phyloP scores from a whole-genome alignment of 2,329 filamentous ascomycete species.

The Nemania sp. region DNA sequence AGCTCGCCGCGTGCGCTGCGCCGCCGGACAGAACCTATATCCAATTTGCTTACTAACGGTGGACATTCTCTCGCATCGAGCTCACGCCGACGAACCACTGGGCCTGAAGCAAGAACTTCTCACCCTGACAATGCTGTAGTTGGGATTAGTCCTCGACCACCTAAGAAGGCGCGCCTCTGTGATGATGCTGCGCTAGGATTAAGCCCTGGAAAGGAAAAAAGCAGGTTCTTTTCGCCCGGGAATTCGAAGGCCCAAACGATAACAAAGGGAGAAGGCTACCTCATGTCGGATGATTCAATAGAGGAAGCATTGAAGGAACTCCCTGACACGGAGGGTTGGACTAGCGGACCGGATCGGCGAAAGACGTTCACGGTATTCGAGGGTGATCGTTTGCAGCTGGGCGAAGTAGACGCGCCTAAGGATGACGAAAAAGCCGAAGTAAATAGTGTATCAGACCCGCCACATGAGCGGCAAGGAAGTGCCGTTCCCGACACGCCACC shows the following conservation, averaged over 20 bases:
- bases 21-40: slow-evolving; percentile 58
- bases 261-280: slow-evolving; percentile 47
- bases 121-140: slow-evolving; percentile 23
- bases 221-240: slow-evolving; percentile 57
- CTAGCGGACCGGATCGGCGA: slow-evolving; percentile 42
- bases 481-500: slow-evolving; percentile 35
- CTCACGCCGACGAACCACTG: slow-evolving; percentile 37
- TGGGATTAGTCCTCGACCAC: slow-evolving; percentile 45
- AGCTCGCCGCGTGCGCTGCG: slow-evolving; percentile 50
- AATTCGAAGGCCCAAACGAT: slow-evolving; percentile 27
- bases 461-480: background rate
- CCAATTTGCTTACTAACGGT: slow-evolving; percentile 46
- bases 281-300: slow-evolving; percentile 62
- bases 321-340: slow-evolving; percentile 58
- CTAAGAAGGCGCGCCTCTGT: slow-evolving; percentile 62
- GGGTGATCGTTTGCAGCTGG: slow-evolving; percentile 42
- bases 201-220: slow-evolving; percentile 47
- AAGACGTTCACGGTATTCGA: slow-evolving; percentile 52
- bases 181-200: slow-evolving; percentile 45
- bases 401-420: slow-evolving; percentile 23
- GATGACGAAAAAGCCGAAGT: slow-evolving; percentile 25
- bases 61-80: slow-evolving; percentile 35
- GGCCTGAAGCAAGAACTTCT: slow-evolving; percentile 2
- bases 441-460: background rate
- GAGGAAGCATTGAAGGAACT: slow-evolving; percentile 58